A percentile compares a stretch with the other conserved stretches of the same genome.
Evolutionary conservation across 192 early-diverging fungal species (phyloP).

Genomic region (Rhizophagus prolifer): DNA sequence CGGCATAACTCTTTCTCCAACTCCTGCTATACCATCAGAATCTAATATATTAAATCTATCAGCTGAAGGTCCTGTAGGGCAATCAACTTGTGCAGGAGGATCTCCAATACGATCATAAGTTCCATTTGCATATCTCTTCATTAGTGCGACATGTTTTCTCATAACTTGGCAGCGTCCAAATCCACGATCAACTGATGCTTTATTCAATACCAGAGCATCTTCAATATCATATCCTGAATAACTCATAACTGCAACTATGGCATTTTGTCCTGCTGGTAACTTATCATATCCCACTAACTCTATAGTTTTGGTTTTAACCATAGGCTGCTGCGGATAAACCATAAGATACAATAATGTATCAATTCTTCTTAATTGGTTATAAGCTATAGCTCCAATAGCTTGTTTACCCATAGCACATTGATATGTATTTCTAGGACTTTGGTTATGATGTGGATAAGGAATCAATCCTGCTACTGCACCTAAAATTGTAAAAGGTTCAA

Average conservation of each 20-base stretch:
- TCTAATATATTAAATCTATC: constrained; percentile 74
- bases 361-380: constrained; percentile 92
- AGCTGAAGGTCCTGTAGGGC: constrained; percentile 33
- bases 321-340: constrained; percentile 96
- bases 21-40: constrained; percentile 85
- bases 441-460: constrained; percentile 99
- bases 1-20: constrained; percentile 75
- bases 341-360: constrained; percentile 95
- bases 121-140: constrained; percentile 88
- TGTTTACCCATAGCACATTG: constrained; percentile 99
- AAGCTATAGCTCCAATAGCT: constrained; percentile 95
- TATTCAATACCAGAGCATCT: constrained; percentile 63
- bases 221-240: constrained; percentile 99
- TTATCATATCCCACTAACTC: constrained; percentile 98
- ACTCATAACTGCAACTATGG: constrained; percentile 95
- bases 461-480: constrained; percentile 97
- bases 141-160: constrained; percentile 82
- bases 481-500: constrained; percentile 92
- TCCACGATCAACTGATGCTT: constrained; percentile 87
- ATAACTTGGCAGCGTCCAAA: constrained; percentile 95
- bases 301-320: constrained; percentile 97
- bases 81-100: constrained; percentile 46
- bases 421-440: constrained; percentile 97
- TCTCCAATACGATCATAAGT: constrained; percentile 70
- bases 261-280: constrained; percentile 83